Evolutionary conservation across 305 asterid species (phyloP).

Genomic region (Fraxinus latifolia): DNA sequence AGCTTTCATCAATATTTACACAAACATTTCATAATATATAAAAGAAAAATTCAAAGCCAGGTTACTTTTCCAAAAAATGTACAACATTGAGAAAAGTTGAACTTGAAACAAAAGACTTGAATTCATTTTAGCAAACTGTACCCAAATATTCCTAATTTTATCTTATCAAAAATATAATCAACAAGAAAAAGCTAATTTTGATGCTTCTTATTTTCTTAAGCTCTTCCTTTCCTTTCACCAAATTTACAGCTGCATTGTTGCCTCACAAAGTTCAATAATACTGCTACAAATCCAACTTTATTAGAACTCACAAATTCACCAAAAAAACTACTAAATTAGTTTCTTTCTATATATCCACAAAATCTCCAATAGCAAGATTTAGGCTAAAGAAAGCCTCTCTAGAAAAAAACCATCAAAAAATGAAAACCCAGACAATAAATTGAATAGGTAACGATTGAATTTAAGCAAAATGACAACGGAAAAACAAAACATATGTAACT

Average conservation of each 20-base stretch:
- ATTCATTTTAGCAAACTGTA: too few species aligned
- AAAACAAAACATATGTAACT: not conserved
- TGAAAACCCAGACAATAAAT: not conserved
- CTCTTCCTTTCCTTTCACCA: not conserved
- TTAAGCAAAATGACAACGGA: not conserved
- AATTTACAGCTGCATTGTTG: not conserved
- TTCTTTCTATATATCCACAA: not conserved
- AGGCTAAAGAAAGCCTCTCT: not conserved
- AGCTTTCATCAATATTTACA: not conserved
- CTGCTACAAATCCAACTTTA: not conserved
- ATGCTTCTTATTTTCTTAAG: not conserved
- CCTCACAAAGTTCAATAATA: not conserved
- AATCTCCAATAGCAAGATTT: not conserved
- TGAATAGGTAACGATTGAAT: not conserved
- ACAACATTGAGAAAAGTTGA: not conserved
- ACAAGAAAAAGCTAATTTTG: not conserved
- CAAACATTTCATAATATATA: not conserved
- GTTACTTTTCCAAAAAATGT: not conserved
- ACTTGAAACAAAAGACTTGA: not conserved
- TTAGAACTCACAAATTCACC: too few species aligned
- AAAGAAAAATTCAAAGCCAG: not conserved
- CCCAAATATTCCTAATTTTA: too few species aligned
- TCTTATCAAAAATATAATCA: too few species aligned
- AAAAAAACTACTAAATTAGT: too few species aligned
- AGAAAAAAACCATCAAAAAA: not conserved